A percentile compares a stretch with the other conserved stretches of the same genome.
Conservation (phyloP, 257 asterid species). For the Solanum sparsipilum region DNA sequence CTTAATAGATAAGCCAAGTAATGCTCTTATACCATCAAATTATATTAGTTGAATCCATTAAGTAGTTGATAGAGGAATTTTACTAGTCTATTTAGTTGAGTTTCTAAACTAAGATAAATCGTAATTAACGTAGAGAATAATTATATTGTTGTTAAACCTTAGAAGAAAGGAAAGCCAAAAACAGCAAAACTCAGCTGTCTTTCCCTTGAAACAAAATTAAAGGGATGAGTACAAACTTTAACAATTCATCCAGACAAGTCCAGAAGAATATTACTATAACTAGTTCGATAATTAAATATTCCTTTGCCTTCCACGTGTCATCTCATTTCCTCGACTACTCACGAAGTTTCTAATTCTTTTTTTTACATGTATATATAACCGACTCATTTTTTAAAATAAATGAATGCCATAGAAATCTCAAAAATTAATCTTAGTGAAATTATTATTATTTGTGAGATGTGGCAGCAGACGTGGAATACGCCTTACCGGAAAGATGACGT, state of each 20-base stretch:
- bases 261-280: not conserved
- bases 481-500: conserved; percentile 30
- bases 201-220: not conserved
- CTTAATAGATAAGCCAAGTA: not conserved
- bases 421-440: not conserved
- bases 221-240: not conserved
- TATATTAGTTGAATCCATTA: not conserved
- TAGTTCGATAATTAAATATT: not conserved
- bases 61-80: not conserved
- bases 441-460: not conserved
- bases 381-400: no score
- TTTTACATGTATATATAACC: not conserved
- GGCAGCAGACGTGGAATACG: conserved; percentile 16
- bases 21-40: not conserved
- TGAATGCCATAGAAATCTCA: not conserved
- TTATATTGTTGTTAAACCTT: not conserved
- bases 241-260: not conserved
- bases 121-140: not conserved
- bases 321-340: not conserved
- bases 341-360: not conserved
- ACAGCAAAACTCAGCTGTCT: not conserved
- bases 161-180: not conserved
- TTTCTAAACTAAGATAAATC: not conserved
- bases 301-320: not conserved
- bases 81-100: not conserved